phyloP scores from a whole-genome alignment of 768 basidiomycete genomes.

The Tylopilus plumbeoviolaceoides region DNA sequence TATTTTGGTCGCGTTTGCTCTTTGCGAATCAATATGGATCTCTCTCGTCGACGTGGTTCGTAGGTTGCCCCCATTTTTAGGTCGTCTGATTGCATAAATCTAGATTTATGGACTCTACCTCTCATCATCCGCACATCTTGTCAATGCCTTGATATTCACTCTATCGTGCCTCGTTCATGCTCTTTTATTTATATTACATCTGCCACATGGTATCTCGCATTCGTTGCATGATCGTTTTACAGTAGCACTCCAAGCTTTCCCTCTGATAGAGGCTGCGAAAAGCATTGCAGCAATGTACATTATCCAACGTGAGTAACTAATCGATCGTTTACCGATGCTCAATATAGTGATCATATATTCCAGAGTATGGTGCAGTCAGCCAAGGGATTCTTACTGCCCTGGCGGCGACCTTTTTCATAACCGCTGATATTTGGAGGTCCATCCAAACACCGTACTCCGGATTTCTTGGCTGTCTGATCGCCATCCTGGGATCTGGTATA shows the following conservation, averaged over 20 bases:
- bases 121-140: conserved; percentile 14
- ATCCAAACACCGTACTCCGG: conserved; percentile 7
- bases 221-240: conserved; percentile 4
- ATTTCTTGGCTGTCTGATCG: conserved; percentile 17
- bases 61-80: neutral
- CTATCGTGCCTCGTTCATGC: conserved; percentile 18
- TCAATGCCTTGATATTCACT: conserved; percentile 25
- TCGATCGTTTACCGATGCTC: neutral
- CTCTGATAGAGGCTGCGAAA: conserved; percentile 17
- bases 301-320: conserved; percentile 22
- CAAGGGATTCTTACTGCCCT: conserved; percentile 18
- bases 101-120: conserved; percentile 24
- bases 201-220: conserved; percentile 4
- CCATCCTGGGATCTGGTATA: conserved; percentile 8
- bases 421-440: conserved; percentile 9
- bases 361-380: conserved; percentile 30
- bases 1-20: conserved; percentile 15
- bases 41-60: conserved; percentile 26
- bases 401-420: conserved; percentile 6
- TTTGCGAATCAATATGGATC: conserved; percentile 21
- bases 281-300: conserved; percentile 17
- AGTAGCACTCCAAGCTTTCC: conserved; percentile 7
- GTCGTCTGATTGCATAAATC: neutral
- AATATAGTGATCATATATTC: neutral
- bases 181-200: conserved; percentile 11